Conservation (phyloP, 495 filamentous ascomycete species). For the Xylona heveae region DNA sequence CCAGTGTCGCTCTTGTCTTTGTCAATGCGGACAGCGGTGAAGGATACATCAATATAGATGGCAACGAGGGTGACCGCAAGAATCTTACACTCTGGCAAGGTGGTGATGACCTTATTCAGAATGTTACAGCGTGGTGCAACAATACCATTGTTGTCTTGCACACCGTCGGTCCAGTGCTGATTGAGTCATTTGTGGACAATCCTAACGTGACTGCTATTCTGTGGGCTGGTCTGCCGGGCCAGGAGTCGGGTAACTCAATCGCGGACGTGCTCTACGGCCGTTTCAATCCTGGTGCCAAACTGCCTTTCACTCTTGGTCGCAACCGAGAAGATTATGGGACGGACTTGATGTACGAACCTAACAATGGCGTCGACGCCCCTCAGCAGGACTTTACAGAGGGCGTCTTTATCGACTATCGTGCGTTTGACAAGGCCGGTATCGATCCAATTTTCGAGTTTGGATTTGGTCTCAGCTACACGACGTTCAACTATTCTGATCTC, state of each 20-base stretch:
- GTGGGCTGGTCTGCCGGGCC: constrained; percentile 83
- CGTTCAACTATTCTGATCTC: constrained; percentile 59
- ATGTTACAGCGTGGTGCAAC: constrained; percentile 53
- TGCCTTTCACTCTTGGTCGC: constrained; percentile 75
- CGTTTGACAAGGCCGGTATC: constrained; percentile 56
- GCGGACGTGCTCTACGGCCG: constrained; percentile 79
- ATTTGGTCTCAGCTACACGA: constrained; percentile 77
- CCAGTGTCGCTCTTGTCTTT: constrained; percentile 63
- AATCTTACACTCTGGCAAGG: constrained; percentile 81
- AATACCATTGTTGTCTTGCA: constrained; percentile 93
- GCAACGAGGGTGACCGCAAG: constrained; percentile 75
- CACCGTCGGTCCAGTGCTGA: constrained; percentile 56
- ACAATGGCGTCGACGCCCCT: constrained; percentile 45
- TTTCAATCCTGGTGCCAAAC: constrained; percentile 67
- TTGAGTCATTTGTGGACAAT: constrained; percentile 57
- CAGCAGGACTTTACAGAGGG: constrained; percentile 75
- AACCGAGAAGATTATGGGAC: constrained; percentile 51
- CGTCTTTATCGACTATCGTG: constrained; percentile 83
- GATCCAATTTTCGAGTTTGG: constrained; percentile 82
- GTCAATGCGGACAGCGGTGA: constrained; percentile 78
- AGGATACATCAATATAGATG: constrained; percentile 64
- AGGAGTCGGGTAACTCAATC: constrained; percentile 84
- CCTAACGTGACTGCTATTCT: constrained; percentile 89
- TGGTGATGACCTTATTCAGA: constrained; percentile 58
- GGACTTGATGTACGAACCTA: constrained; percentile 52